Evolutionary conservation across 179 eudicot genomes (phyloP).

Genomic region (Corrigiola litoralis): DNA sequence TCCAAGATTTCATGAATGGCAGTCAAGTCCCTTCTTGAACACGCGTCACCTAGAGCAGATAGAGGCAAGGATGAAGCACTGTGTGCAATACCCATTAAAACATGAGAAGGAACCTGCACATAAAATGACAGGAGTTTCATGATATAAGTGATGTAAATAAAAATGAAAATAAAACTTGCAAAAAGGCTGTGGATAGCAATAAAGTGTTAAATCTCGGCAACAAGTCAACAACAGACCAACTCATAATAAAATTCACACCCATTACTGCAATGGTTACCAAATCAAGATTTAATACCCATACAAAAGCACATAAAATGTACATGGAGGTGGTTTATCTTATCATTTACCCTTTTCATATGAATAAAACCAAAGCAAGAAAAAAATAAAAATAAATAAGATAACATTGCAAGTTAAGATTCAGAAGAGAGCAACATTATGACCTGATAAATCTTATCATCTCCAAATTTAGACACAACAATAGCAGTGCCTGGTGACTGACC

Average conservation of each 20-base stretch:
- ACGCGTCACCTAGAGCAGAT: conserved; percentile 54
- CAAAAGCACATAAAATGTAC: no score
- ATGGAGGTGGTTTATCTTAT: background rate
- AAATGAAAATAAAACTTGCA: background rate
- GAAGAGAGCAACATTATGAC: background rate
- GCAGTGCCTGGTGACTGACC: conserved; percentile 33
- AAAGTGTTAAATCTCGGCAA: background rate
- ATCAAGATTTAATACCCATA: no score
- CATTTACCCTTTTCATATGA: background rate
- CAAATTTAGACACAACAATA: background rate
- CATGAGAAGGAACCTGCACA: conserved; percentile 59
- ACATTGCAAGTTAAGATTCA: background rate
- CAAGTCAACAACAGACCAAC: background rate
- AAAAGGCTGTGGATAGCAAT: background rate
- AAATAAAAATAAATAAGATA: background rate
- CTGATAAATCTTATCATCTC: background rate
- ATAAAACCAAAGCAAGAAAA: background rate
- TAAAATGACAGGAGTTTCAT: background rate
- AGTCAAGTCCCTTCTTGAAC: conserved; percentile 58
- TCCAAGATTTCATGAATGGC: conserved; percentile 65
- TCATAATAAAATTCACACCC: no score
- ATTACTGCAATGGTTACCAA: no score
- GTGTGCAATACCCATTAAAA: conserved; percentile 48
- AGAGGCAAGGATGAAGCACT: conserved; percentile 38
- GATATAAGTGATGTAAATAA: no score